Base-by-base conservation (phyloP, 2,329 filamentous ascomycete genomes). In the Fusarium neocosmosporiellum region DNA sequence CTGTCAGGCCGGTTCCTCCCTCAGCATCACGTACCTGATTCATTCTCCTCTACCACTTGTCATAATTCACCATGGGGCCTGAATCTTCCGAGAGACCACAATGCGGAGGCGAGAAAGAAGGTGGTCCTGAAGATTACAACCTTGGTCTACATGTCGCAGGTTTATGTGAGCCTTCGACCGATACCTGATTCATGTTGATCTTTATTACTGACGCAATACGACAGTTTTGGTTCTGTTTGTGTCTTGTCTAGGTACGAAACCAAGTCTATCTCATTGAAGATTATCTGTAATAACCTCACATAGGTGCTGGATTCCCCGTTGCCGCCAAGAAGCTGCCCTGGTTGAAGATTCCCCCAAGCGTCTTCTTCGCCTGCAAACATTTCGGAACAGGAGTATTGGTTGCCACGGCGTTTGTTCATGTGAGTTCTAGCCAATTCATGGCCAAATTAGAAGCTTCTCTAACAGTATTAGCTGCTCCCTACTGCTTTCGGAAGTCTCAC, bases 331-430 rank as follows among this genome's bases (percentile, higher is more conserved):
- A 89, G 79, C 81, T 90, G 73, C 86, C 81, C 63, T 88, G 87
- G 86, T 81, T 91, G 76, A 89, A 88, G 79, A 87, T 90, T 10
- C 88, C 88, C 0, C 82, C 86, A 2, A 86, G 84, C 71, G 77
- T 89, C 34, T 90, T 91, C 80, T 91, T 91, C 77, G 86, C 88
- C 63, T 90, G 88, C 81, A 91, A 91, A 74, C 89, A 91, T 75
- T 92, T 92, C 71, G 90, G 92, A 78, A 94, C 92, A 1, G 92
- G 92, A 69, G 92, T 94, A 20, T 84, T 94, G 39, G 88, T 94
- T 65, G 91, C 92, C 29, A 94, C 92, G 2, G 92, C 92, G 4
- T 94, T 94, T 73, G 91, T 93, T 22, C 92, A 94, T 85, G 86
- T 29, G 27, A 29, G 27, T 29, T 2, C 9, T 29, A 29, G 27